Conservation (phyloP, 768 basidiomycete species). For the Boletus fagicola region DNA sequence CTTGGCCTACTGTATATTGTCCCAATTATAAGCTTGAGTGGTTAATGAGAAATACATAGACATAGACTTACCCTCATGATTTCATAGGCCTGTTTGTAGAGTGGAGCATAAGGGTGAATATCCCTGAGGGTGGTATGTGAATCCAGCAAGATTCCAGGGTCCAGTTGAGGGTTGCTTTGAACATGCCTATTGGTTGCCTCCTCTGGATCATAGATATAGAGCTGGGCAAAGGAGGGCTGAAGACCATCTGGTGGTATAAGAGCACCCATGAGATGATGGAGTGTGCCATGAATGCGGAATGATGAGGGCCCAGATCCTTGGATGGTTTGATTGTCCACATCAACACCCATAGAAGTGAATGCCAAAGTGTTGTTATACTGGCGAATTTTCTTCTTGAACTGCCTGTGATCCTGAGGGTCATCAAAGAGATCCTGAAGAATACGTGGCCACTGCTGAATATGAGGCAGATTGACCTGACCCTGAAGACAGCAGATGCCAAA, state of each 20-base stretch:
- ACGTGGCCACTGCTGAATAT: too few species aligned
- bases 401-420: too few species aligned
- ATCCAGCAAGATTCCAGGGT: constrained; percentile 16
- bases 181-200: constrained; percentile 32
- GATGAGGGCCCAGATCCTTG: neutral
- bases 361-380: too few species aligned
- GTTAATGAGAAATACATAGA: too few species aligned
- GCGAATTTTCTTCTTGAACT: too few species aligned
- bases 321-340: neutral
- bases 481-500: too few species aligned
- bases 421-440: neutral
- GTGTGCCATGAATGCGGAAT: constrained; percentile 22
- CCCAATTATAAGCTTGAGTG: too few species aligned
- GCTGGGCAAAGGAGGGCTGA: constrained; percentile 34
- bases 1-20: too few species aligned
- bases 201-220: constrained; percentile 41
- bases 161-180: constrained; percentile 24
- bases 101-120: too few species aligned
- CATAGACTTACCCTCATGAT: too few species aligned
- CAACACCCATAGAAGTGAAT: constrained; percentile 7
- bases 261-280: constrained; percentile 37
- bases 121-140: constrained; percentile 9
- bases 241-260: constrained; percentile 24
- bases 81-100: too few species aligned
- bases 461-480: too few species aligned